Evolutionary conservation across 2,329 filamentous ascomycete species (phyloP).

Genomic region (Dactylonectria estremocensis): DNA sequence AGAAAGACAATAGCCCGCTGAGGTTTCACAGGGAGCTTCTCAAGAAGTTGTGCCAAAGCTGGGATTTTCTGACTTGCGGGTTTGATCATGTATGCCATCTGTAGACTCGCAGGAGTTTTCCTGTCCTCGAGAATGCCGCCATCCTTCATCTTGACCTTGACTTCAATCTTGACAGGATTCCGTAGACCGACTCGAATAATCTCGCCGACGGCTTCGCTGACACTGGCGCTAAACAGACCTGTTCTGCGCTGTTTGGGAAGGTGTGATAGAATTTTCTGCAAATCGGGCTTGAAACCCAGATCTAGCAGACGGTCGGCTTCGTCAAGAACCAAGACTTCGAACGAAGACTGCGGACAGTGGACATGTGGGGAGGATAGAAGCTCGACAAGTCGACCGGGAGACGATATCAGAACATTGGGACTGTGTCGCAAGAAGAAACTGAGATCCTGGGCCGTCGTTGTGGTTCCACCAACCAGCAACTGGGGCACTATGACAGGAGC

Average conservation of each 20-base stretch:
- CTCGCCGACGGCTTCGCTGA: slow-evolving; percentile 95
- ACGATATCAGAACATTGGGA: slow-evolving; percentile 91
- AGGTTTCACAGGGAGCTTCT: slow-evolving; percentile 78
- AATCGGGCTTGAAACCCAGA: slow-evolving; percentile 91
- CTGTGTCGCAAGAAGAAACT: slow-evolving; percentile 86
- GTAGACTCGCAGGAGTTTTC: slow-evolving; percentile 90
- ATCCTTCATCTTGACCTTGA: slow-evolving; percentile 85
- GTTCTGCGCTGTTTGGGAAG: slow-evolving; percentile 95
- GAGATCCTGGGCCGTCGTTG: slow-evolving; percentile 87
- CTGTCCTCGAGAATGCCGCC: slow-evolving; percentile 82
- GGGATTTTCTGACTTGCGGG: slow-evolving; percentile 87
- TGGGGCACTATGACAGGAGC: slow-evolving; percentile 81
- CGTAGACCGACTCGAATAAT: slow-evolving; percentile 92
- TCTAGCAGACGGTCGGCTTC: slow-evolving; percentile 95
- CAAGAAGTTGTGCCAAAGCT: slow-evolving; percentile 78
- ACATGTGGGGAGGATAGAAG: slow-evolving; percentile 89
- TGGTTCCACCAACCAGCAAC: slow-evolving; percentile 85
- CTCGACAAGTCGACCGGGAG: slow-evolving; percentile 90
- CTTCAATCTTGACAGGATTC: slow-evolving; percentile 95
- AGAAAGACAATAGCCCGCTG: slow-evolving; percentile 93
- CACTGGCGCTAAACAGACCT: slow-evolving; percentile 93
- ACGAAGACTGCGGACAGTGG: slow-evolving; percentile 88
- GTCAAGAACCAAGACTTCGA: slow-evolving; percentile 93
- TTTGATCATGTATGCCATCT: slow-evolving; percentile 87
- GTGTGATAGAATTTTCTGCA: slow-evolving; percentile 86